A percentile compares a stretch with the other conserved stretches of the same genome.
Conservation (phyloP, 805 yeast genomes). For the Ogataea thermomethanolica region DNA sequence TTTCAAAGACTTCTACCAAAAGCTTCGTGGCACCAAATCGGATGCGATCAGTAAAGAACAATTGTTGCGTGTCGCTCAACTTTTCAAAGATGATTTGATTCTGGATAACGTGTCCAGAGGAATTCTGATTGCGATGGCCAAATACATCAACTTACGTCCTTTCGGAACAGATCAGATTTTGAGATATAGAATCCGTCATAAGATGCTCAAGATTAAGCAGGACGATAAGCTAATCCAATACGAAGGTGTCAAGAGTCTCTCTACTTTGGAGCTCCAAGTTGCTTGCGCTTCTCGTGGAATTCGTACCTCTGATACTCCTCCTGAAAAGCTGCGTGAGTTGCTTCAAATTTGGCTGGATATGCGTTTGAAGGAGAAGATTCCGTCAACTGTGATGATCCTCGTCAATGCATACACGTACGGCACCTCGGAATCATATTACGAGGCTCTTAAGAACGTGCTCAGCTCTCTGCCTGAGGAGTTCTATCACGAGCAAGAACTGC, state of each 20-base stretch:
- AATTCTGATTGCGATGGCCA: conserved; percentile 87
- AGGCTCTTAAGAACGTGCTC: conserved; percentile 83
- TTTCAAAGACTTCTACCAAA: conserved; percentile 73
- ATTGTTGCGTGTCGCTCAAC: conserved; percentile 72
- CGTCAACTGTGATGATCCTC: conserved; percentile 80
- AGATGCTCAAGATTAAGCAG: conserved; percentile 78
- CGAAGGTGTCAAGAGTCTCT: conserved; percentile 83
- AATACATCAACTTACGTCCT: conserved; percentile 84
- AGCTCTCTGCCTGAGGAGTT: conserved; percentile 92
- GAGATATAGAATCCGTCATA: conserved; percentile 88
- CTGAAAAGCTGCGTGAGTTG: conserved; percentile 74
- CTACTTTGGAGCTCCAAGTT: conserved; percentile 76
- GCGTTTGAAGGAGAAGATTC: conserved; percentile 81
- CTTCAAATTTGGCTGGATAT: conserved; percentile 82
- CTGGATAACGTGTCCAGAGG: conserved; percentile 90
- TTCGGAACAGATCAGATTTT: conserved; percentile 88
- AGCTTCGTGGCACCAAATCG: conserved; percentile 33
- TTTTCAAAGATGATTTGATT: conserved; percentile 91
- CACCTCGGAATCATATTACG: conserved; percentile 63
- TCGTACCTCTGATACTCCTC: conserved; percentile 70
- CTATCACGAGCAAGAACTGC: conserved; percentile 91
- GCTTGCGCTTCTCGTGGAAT: conserved; percentile 96
- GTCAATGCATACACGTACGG: conserved; percentile 88
- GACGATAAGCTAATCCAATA: conserved; percentile 90
- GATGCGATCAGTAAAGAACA: conserved; percentile 52